These are phyloP conservation scores for Sophora flavescens DNA, from an alignment of 306 rosid species.

Conservation along the genomic window DNA sequence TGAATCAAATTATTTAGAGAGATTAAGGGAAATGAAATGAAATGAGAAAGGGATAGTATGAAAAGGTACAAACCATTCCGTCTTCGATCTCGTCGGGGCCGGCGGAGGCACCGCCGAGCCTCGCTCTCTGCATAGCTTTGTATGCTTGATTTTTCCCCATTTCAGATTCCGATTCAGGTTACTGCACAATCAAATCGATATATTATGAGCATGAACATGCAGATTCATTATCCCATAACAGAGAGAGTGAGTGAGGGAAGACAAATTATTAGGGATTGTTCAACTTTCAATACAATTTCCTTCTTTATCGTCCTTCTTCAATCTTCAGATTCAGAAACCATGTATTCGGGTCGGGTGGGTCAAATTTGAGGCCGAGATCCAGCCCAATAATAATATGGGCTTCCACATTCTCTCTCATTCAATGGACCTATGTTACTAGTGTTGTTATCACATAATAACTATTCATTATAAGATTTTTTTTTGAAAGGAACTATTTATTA, in stretches of 20 bases:
- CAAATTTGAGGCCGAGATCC: neutral
- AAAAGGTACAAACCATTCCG: conserved; percentile 99
- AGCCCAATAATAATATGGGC: neutral
- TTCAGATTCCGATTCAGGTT: neutral
- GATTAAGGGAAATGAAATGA: neutral
- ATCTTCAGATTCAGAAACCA: neutral
- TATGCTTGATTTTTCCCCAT: conserved; percentile 99
- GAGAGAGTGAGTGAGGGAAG: neutral
- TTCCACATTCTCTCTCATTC: too few species aligned
- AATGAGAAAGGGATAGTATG: conserved; percentile 48
- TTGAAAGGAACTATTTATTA: too few species aligned
- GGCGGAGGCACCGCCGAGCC: conserved; percentile 87
- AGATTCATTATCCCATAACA: too few species aligned
- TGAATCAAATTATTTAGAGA: neutral
- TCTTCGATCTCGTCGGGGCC: conserved; percentile 96
- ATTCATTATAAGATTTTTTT: too few species aligned
- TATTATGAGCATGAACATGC: neutral
- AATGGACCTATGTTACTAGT: too few species aligned
- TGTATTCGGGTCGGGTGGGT: neutral
- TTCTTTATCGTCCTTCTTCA: neutral
- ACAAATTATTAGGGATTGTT: neutral
- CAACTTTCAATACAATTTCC: neutral
- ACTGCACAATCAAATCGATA: neutral
- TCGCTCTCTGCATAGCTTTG: conserved; percentile 97
- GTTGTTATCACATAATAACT: too few species aligned